Evolutionary conservation across 352 stramenopile species (phyloP).

Genomic region (Phytopythium ostracodes): DNA sequence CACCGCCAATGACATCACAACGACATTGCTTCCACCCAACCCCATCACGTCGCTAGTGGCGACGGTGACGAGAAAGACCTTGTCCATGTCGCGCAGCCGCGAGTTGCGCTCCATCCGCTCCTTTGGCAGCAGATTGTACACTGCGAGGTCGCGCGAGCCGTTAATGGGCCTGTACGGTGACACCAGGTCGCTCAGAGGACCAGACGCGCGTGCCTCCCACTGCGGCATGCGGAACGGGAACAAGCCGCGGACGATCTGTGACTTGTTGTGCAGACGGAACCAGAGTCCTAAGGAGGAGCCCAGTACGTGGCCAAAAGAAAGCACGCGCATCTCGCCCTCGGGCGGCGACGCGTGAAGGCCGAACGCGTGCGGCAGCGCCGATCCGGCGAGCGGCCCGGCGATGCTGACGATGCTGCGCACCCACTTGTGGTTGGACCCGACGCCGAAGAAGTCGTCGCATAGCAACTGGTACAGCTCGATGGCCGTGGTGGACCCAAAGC

Average conservation of each 20-base stretch:
- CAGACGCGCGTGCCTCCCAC: conserved; percentile 26
- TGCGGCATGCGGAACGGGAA: conserved; percentile 66
- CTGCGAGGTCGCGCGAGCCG: conserved; percentile 35
- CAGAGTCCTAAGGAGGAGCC: conserved; percentile 29
- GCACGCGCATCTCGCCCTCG: conserved; percentile 14
- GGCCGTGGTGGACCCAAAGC: conserved; percentile 56
- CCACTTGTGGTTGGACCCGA: conserved; percentile 52
- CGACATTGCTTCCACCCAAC: conserved; percentile 18
- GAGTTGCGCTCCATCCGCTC: conserved; percentile 44
- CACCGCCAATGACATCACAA: conserved; percentile 2
- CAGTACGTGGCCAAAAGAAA: conserved; percentile 24
- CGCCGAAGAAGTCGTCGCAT: conserved; percentile 44
- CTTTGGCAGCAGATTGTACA: conserved; percentile 46
- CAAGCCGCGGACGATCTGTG: conserved; percentile 26
- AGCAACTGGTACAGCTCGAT: conserved; percentile 73
- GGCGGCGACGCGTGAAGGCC: conserved; percentile 15
- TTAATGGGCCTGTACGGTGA: conserved; percentile 36
- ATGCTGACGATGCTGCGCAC: conserved; percentile 53
- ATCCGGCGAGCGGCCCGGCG: conserved; percentile 49
- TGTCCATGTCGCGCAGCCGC: conserved; percentile 43
- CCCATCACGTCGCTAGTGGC: conserved; percentile 37
- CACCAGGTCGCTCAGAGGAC: conserved; percentile 21
- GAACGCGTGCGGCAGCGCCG: conserved; percentile 24
- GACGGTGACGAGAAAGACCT: conserved; percentile 55
- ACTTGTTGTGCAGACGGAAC: conserved; percentile 37